These are phyloP conservation scores for Penicillium cataractarum DNA, from an alignment of 495 filamentous ascomycete species.

Conservation along the genomic window DNA sequence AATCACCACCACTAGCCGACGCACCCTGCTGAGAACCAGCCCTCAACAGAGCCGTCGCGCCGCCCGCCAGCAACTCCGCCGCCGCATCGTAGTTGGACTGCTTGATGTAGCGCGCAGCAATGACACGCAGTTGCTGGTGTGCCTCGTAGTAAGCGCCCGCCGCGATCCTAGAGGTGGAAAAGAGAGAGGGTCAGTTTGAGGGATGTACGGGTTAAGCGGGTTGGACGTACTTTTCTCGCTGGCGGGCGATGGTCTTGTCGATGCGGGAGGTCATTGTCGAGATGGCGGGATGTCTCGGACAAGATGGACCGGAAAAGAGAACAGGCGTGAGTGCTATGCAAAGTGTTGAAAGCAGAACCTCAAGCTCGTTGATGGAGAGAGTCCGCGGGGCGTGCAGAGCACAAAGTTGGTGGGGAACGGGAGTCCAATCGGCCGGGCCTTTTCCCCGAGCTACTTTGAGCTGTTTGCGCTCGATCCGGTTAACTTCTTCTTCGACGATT, in stretches of 20 bases:
- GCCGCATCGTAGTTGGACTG: constrained; percentile 79
- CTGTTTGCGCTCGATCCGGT: constrained; percentile 11
- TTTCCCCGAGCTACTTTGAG: not conserved
- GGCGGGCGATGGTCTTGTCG: constrained; percentile 72
- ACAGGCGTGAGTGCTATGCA: not conserved
- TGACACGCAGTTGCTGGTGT: constrained; percentile 93
- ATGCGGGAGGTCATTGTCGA: constrained; percentile 63
- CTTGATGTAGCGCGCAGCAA: constrained; percentile 91
- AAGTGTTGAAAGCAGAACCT: not conserved
- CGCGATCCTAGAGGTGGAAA: constrained; percentile 64
- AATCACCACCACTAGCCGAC: constrained; percentile 83
- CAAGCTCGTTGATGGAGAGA: not conserved
- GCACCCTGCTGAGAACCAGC: constrained; percentile 76
- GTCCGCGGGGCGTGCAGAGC: constrained; percentile 19
- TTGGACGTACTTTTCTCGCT: constrained; percentile 64
- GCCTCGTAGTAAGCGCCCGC: constrained; percentile 97
- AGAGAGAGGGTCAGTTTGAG: constrained; percentile 17
- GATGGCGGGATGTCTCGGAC: not conserved
- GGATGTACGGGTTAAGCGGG: constrained; percentile 5
- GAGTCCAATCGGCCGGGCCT: not conserved
- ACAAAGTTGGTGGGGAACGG: constrained; percentile 26
- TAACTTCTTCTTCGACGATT: not conserved
- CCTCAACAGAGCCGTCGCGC: constrained; percentile 80
- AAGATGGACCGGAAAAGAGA: not conserved
- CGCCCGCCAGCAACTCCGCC: constrained; percentile 81